Conservation (phyloP, 1,139 yeast genomes). For the Candida albicans region DNA sequence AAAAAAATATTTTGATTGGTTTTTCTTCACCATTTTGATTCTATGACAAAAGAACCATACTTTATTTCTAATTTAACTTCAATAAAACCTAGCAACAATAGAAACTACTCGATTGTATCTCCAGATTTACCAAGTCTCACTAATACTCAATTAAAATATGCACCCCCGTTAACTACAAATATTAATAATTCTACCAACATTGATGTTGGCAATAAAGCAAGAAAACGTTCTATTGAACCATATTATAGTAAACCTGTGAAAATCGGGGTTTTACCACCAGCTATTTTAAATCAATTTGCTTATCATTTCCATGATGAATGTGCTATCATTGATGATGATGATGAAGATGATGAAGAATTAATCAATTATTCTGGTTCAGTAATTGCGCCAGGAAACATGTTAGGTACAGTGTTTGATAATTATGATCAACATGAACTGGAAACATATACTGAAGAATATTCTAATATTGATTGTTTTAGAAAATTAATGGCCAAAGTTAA, state of each 20-base stretch:
- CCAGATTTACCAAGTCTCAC: slow-evolving; percentile 11
- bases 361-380: slow-evolving; percentile 1
- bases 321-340: slow-evolving; percentile 19
- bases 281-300: slow-evolving; percentile 6
- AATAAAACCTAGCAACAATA: slow-evolving; percentile 9
- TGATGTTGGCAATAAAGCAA: not conserved
- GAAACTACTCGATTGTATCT: slow-evolving; percentile 7
- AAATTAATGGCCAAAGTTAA: slow-evolving; percentile 7
- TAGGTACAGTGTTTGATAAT: slow-evolving; percentile 11
- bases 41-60: slow-evolving; percentile 15
- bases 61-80: slow-evolving; percentile 8
- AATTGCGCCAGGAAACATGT: slow-evolving; percentile 7
- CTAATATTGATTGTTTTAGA: slow-evolving; percentile 2
- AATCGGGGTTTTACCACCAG: slow-evolving; percentile 11
- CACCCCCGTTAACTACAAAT: slow-evolving; percentile 4
- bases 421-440: slow-evolving; percentile 7
- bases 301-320: slow-evolving; percentile 10
- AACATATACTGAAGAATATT: too few relatives aligned
- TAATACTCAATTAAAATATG: slow-evolving; percentile 2
- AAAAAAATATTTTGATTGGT: not conserved
- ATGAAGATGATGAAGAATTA: slow-evolving; percentile 11
- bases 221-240: slow-evolving; percentile 11
- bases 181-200: not conserved
- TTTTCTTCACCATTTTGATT: not conserved
- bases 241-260: slow-evolving; percentile 9